These are phyloP conservation scores for Ogataea pini DNA, from an alignment of 805 yeast species.

Conservation along the genomic window DNA sequence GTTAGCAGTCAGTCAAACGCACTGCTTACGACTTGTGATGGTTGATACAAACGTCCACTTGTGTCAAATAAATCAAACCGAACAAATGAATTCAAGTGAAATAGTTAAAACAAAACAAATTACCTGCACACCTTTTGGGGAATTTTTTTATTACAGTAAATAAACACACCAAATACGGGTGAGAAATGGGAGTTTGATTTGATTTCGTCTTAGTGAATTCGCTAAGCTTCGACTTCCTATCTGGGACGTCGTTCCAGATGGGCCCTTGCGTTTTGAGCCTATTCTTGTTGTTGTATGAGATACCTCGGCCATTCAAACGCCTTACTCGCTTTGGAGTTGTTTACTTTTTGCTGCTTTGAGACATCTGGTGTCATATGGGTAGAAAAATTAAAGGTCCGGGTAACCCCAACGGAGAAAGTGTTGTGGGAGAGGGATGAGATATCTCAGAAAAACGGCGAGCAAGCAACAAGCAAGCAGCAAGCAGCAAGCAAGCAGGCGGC, in stretches of 20 bases:
- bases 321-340: conserved; percentile 1
- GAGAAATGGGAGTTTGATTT: neutral
- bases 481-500: no score
- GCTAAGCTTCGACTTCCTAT: conserved; percentile 2
- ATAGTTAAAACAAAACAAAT: conserved; percentile 9
- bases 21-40: neutral
- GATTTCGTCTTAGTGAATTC: neutral
- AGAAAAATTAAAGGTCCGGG: neutral
- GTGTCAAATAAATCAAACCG: neutral
- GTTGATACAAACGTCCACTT: neutral
- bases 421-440: neutral
- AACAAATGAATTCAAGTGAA: conserved; percentile 3
- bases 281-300: neutral
- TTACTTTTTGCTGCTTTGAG: conserved; percentile 6
- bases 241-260: neutral
- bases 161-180: conserved; percentile 7
- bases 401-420: neutral
- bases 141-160: conserved; percentile 3
- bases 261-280: conserved; percentile 1
- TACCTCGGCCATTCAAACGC: conserved; percentile 1
- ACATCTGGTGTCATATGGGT: neutral
- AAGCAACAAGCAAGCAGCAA: neutral
- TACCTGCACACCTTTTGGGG: conserved; percentile 7
- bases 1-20: neutral
- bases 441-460: no score